phyloP scores from a whole-genome alignment of 2,329 filamentous ascomycete genomes.

The Aspergillus sp. region DNA sequence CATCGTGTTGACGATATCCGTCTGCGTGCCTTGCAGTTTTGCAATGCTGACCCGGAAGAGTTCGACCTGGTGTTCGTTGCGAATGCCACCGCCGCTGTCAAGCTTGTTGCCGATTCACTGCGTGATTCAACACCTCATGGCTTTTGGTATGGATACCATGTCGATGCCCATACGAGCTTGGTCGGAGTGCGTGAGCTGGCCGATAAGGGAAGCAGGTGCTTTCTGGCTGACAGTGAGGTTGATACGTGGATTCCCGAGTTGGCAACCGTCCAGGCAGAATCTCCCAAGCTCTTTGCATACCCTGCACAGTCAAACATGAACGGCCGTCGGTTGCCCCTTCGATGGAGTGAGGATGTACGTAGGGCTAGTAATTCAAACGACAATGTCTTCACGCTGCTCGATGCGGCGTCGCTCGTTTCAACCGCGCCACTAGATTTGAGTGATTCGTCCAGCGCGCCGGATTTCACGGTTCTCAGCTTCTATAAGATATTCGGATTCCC shows the following conservation, averaged over 20 bases:
- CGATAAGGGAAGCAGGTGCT: constrained; percentile 51
- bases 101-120: constrained; percentile 73
- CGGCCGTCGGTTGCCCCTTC: constrained; percentile 63
- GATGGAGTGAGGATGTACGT: constrained; percentile 54
- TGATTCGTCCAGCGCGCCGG: constrained; percentile 55
- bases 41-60: constrained; percentile 68
- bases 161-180: constrained; percentile 77
- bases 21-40: constrained; percentile 62
- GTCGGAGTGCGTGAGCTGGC: constrained; percentile 73
- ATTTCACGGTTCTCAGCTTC: constrained; percentile 80
- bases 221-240: constrained; percentile 56
- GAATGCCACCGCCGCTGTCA: constrained; percentile 86
- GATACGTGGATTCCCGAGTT: constrained; percentile 53
- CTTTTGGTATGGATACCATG: constrained; percentile 76
- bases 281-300: constrained; percentile 59
- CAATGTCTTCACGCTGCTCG: constrained; percentile 61
- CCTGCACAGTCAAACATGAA: constrained; percentile 92
- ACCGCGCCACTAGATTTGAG: constrained; percentile 68
- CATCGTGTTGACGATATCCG: constrained; percentile 68
- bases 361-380: constrained; percentile 16
- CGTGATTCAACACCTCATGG: constrained; percentile 55
- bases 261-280: constrained; percentile 8
- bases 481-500: constrained; percentile 99
- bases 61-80: constrained; percentile 88
- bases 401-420: constrained; percentile 73